phyloP scores from a whole-genome alignment of 2,329 filamentous ascomycete species.

The Trichoderma asperellum region DNA sequence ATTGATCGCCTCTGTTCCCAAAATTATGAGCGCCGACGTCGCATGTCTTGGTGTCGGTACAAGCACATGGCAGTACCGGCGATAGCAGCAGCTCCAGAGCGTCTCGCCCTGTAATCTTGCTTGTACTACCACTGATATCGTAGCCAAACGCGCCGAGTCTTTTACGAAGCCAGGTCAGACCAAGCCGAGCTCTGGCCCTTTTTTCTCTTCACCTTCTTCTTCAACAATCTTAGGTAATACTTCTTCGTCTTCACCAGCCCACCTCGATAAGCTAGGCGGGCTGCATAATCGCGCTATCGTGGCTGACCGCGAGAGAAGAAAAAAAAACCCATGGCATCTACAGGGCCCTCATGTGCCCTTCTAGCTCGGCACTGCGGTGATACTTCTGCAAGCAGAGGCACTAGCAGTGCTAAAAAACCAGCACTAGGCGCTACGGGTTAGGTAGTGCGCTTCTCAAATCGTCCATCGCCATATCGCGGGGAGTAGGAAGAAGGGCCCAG shows the following conservation, averaged over 20 bases:
- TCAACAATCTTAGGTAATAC: not conserved
- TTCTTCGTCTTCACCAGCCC: not conserved
- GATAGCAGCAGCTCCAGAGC: not conserved
- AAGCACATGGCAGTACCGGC: not conserved
- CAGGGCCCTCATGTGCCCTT: not conserved
- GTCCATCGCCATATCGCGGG: conserved; percentile 16
- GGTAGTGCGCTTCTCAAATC: not conserved
- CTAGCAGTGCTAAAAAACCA: not conserved
- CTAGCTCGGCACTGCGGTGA: not conserved
- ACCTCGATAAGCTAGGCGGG: not conserved
- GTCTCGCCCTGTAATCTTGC: not conserved
- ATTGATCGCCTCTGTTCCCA: conserved; percentile 35
- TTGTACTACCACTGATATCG: not conserved
- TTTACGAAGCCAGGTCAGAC: not conserved
- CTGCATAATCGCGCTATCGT: conserved; percentile 18
- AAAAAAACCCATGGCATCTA: not conserved
- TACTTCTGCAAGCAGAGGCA: conserved; percentile 1
- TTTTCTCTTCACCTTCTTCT: not conserved
- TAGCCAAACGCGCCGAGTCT: not conserved
- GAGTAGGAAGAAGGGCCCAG: not conserved
- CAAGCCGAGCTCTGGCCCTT: not conserved
- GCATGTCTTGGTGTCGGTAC: conserved; percentile 1
- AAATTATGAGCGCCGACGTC: conserved; percentile 31
- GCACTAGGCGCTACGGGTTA: not conserved
- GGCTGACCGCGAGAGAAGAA: conserved; percentile 7